Base-by-base conservation (phyloP, 2,329 filamentous ascomycete genomes). In the Aspergillus melleus region DNA sequence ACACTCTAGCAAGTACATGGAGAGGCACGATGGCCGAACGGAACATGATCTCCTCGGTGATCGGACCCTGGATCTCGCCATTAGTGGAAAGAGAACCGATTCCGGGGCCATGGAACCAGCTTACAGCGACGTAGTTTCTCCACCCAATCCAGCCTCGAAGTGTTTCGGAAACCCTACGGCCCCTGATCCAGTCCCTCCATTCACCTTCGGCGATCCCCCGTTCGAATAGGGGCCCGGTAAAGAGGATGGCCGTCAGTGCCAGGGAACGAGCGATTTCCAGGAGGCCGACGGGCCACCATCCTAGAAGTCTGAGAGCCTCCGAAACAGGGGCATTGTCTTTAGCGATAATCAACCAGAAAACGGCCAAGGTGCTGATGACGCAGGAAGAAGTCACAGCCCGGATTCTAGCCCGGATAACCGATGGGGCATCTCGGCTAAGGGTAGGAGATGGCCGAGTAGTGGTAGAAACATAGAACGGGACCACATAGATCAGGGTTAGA, bases 41-140 rank as follows among this genome's bases (percentile, higher is more conserved):
- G 82, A 97, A 99, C 69, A 97, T 89, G 61, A 96, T 81, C 77
- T 99, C 95, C 79, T 99, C 95, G 11, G 92, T 96, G 57, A 95
- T 80, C 0, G 95, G 93, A 39, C 92, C 92, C 89, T 90, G 64
- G 22, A 58, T 14, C 58, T 49, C 26, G 59, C 64, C 60, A 47
- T 63, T 30, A 67, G 56, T 16, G 22, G 39, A 36, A 53, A 60
- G 24, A 16, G 39, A 73, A 46, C 16, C 52, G 49, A 55, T 57
- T 32, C 50, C 26, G 56, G 39, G 32, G 19, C 42, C 22, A 49
- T 51, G 52, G 51, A 59, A 22, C 24, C 64, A 47, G 81, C 89
- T 69, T 80, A 95, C 92, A 46, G 91, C 91, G 62, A 98, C 84
- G 72, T 90, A 87, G 72, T 97, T 98, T 66, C 95, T 87, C 86